Evolutionary conservation across 1,284 basidiomycete species (phyloP), one percentile per base, ranked within the genome.

Genomic region (Cerrena zonata): DNA sequence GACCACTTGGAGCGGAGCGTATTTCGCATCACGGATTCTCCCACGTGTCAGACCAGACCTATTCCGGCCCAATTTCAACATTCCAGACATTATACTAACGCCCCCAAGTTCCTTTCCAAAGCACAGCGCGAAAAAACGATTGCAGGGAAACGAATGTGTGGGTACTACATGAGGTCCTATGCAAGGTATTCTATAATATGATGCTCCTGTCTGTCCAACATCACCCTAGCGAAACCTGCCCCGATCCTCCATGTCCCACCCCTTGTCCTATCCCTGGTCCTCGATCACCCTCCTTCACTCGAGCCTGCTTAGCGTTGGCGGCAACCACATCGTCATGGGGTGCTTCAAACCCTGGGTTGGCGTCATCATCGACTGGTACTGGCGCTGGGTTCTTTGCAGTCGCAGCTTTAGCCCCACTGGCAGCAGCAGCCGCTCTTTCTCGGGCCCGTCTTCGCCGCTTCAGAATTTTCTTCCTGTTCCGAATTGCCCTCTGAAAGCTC

Each of bases 381-480:
- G 37, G 5, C 4, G 26, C 49, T 10, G 36, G 38, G 58, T 63
- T 69, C 49, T 57, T 61, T 47, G 57, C 70, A 34, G 58, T 52
- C 65, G 53, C 63, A 44, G 59, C 51, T 34, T 56, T 60, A 38
- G 62, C 63, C 45, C 67, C 68, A 53, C 65, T 69, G 48, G 67
- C 69, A 13, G 65, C 66, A 39, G 68, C 67, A 13, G 85, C 86
- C 41, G 86, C 91, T 24, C 89, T 75, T 67, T 89, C 87, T 64
- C 84, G 77, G 23, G 91, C 89, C 55, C 88, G 75, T 58, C 85
- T 74, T 52, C 89, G 72, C 47, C 91, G 71, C 61, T 76, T 76
- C 58, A 93, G 68, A 51, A 92, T 85, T 74, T 84, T 85, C 72
- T 90, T 91, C 54, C 91, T 72, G 58, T 77, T 82, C 64, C 81